phyloP scores from a whole-genome alignment of 371 early-diverging fungal species.

The Rhizopus arrhizus region DNA sequence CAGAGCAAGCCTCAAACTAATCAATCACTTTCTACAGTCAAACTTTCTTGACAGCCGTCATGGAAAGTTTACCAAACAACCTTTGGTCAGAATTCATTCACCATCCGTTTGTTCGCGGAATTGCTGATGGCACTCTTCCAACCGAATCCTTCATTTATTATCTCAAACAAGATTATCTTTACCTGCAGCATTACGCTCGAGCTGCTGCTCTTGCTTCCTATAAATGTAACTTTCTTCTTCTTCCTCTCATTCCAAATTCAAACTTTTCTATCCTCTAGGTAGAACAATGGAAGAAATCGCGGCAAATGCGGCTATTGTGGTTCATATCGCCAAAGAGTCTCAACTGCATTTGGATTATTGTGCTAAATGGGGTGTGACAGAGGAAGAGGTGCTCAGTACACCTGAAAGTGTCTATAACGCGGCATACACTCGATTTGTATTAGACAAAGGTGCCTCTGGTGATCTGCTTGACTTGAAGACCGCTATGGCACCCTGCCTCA shows the following conservation, averaged over 20 bases:
- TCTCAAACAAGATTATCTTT: conserved; percentile 83
- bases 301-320: conserved; percentile 59
- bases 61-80: conserved; percentile 35
- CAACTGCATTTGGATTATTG: conserved; percentile 76
- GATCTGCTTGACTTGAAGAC: conserved; percentile 74
- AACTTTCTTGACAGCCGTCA: conserved; percentile 55
- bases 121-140: conserved; percentile 76
- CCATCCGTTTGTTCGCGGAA: conserved; percentile 76
- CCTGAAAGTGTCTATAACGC: conserved; percentile 74
- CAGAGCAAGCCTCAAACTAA: background rate
- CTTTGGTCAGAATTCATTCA: conserved; percentile 72
- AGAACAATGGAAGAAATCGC: conserved; percentile 35
- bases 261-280: conserved; percentile 17
- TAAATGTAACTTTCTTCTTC: conserved; percentile 53
- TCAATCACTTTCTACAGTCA: conserved; percentile 36
- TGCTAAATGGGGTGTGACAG: conserved; percentile 69
- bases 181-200: conserved; percentile 79
- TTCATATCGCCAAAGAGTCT: conserved; percentile 68
- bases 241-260: conserved; percentile 32
- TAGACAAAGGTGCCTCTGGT: conserved; percentile 77
- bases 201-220: conserved; percentile 76
- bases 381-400: conserved; percentile 65
- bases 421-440: conserved; percentile 82
- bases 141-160: conserved; percentile 72
- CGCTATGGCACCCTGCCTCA: conserved; percentile 79